Conservation (phyloP, 1,284 basidiomycete species). For the Filobasidium uniguttulatum region DNA sequence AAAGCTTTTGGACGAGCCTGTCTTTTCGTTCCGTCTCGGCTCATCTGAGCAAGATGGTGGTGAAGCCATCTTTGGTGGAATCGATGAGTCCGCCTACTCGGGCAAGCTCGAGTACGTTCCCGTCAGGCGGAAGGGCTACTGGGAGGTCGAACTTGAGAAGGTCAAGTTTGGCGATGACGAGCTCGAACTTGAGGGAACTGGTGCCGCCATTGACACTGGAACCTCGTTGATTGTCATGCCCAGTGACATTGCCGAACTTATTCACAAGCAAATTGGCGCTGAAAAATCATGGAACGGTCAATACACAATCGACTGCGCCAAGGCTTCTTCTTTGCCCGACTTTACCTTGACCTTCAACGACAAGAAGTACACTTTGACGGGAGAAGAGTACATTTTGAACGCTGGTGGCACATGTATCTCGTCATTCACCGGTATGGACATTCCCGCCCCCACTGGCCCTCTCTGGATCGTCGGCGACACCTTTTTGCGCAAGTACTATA, state of each 20-base stretch:
- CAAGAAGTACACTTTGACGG: slow-evolving; percentile 64
- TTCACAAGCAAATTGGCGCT: slow-evolving; percentile 90
- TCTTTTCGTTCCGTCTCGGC: slow-evolving; percentile 93
- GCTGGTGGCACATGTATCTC: slow-evolving; percentile 86
- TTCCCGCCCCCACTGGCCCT: slow-evolving; percentile 70
- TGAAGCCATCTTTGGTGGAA: slow-evolving; percentile 84
- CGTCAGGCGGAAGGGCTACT: slow-evolving; percentile 91
- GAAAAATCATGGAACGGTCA: slow-evolving; percentile 88
- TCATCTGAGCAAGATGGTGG: slow-evolving; percentile 77
- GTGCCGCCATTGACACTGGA: slow-evolving; percentile 94
- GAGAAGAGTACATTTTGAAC: slow-evolving; percentile 78
- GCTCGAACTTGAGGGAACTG: slow-evolving; percentile 75
- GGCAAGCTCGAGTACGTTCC: slow-evolving; percentile 82
- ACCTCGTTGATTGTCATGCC: slow-evolving; percentile 47
- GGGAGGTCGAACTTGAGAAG: slow-evolving; percentile 89
- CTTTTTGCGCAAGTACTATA: slow-evolving; percentile 81
- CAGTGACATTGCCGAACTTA: slow-evolving; percentile 89
- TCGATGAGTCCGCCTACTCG: slow-evolving; percentile 63
- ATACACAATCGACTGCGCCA: slow-evolving; percentile 80
- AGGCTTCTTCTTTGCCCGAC: slow-evolving; percentile 69
- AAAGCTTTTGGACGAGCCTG: slow-evolving; percentile 64
- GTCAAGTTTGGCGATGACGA: slow-evolving; percentile 71
- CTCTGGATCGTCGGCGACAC: slow-evolving; percentile 88
- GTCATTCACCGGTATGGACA: slow-evolving; percentile 82
- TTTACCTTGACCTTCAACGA: slow-evolving; percentile 73